Base-by-base conservation (phyloP, 2,329 filamentous ascomycete genomes). In the Alternaria panax region DNA sequence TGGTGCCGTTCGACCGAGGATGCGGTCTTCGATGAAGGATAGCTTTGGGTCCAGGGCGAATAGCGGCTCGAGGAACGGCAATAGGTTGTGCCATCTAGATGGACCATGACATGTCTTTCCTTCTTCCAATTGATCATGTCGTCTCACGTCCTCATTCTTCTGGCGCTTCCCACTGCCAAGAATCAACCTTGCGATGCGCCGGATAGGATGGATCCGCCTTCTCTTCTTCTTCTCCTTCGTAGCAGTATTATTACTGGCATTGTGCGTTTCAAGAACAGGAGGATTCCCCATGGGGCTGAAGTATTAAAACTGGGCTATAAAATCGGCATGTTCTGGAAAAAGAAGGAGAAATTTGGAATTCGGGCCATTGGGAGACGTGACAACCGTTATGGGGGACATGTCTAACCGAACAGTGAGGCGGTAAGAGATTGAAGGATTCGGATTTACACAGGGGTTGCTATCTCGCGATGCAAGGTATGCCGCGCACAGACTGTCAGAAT, bases 41-140 rank as follows among this genome's bases (percentile, higher is more conserved):
- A 67, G 25, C 24, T 60, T 67, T 5, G 64, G 63, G n/a, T 67
- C 55, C n/a, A 67, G 11, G 2, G 59, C 51, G 9, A 62, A 42
- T n/a, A 67, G 48, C 5, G 60, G 63, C 40, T 67, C 64, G 25
- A 67, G 34, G 40, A 67, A 62, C 1, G 63, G 64, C 2, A 67
- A 59, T 0, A 64, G 27, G 18, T 64, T 63, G 18, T 65, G 60
- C 34, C 64, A 51, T 43, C 57, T 51, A 14, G 62, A 58, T 22
- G 62, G 51, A 14, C 64, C 64, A 38, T 47, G 50, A 32, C 64
- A 67, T 34, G 42, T 51, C 5, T 53, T 48, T 40, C 51, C 46
- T 28, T 51, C 24, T 7, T 38, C 40, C 25, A 50, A 34, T 4
- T 50, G 16, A 18, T 48, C 43, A 14, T 30, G 30, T 46, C 45